Evolutionary conservation across 208 protist genomes (phyloP).

Genomic region (Zelonia costaricensis): DNA sequence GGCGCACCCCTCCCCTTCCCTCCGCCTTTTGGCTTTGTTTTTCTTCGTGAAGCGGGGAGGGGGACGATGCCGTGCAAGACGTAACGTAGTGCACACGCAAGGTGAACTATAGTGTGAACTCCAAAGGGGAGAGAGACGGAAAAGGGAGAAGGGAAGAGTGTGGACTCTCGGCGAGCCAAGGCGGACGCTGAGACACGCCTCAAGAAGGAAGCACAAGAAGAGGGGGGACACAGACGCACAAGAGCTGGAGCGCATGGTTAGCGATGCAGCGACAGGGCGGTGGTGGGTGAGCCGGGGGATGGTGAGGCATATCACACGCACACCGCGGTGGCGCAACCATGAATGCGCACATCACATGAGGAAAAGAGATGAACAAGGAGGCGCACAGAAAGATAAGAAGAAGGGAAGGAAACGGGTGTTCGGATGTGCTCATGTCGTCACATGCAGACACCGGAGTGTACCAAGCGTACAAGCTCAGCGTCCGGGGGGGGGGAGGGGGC

Average conservation of each 20-base stretch:
- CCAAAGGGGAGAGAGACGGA: neutral
- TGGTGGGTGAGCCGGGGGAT: too few species aligned
- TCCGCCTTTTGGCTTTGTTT: too few species aligned
- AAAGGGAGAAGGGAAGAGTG: neutral
- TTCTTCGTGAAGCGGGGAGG: too few species aligned
- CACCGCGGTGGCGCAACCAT: neutral
- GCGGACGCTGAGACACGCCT: neutral
- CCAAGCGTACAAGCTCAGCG: too few species aligned
- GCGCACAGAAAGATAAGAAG: neutral
- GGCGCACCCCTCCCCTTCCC: too few species aligned
- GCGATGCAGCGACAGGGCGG: neutral
- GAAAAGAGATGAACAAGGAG: neutral
- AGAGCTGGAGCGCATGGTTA: neutral
- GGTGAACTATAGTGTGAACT: too few species aligned
- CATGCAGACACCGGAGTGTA: too few species aligned
- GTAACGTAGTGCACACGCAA: too few species aligned
- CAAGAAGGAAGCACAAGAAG: neutral
- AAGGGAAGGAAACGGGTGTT: neutral
- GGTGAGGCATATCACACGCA: neutral
- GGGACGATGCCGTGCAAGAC: too few species aligned
- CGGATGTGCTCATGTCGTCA: too few species aligned
- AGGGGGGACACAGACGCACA: neutral
- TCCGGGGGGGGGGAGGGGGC: neutral
- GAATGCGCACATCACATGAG: neutral
- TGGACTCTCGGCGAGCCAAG: neutral